Conservation (phyloP, 2,329 filamentous ascomycete genomes). For the Colletotrichum limetticola region DNA sequence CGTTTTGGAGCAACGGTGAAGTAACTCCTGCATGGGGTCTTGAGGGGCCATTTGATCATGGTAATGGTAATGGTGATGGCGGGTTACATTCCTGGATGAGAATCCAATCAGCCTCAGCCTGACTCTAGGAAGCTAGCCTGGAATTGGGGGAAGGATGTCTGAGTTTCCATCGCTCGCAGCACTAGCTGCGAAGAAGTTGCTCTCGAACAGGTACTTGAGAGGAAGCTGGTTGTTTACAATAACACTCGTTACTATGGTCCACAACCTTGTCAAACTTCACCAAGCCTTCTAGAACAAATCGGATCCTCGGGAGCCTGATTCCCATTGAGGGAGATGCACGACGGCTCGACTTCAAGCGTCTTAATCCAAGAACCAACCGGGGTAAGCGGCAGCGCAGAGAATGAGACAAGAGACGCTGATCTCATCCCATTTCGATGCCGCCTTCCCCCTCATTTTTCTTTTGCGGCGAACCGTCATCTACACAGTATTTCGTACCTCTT, state of each 20-base stretch:
- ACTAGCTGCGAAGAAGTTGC: not conserved
- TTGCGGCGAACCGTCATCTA: not conserved
- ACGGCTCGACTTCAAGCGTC: constrained; percentile 1
- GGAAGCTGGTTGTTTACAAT: not conserved
- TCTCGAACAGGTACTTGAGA: not conserved
- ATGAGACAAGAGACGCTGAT: constrained; percentile 1
- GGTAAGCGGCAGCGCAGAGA: constrained; percentile 8
- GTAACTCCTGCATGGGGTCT: not conserved
- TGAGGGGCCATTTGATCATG: not conserved
- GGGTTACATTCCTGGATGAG: not conserved
- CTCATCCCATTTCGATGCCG: not conserved
- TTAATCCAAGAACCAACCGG: constrained; percentile 7
- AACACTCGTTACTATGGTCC: not conserved
- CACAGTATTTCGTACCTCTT: not conserved
- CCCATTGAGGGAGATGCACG: not conserved
- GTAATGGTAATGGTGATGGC: not conserved
- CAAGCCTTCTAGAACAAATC: constrained; percentile 9
- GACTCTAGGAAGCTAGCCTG: not conserved
- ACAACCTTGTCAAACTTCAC: not conserved
- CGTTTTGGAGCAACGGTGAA: constrained; percentile 1
- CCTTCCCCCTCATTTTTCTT: not conserved
- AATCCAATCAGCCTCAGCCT: not conserved
- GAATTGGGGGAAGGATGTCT: not conserved
- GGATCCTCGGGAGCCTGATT: not conserved
- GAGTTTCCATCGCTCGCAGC: not conserved